Conservation (phyloP, 306 rosid species). For the Carpinus fangiana region DNA sequence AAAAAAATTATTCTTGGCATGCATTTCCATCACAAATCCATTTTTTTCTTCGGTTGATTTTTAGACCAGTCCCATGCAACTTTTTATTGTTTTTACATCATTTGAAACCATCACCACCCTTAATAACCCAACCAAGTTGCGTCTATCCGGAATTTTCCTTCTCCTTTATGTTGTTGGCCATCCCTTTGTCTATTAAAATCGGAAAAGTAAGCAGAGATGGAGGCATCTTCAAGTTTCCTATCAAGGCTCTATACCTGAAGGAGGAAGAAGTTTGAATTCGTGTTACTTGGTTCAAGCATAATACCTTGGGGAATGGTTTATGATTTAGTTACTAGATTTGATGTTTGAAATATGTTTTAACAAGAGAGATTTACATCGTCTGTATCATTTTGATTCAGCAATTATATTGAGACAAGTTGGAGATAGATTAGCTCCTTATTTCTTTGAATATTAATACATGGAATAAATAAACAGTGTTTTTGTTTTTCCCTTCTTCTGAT, state of each 20-base stretch:
- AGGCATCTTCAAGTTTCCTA: not conserved
- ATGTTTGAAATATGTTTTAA: not conserved
- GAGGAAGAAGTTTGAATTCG: not conserved
- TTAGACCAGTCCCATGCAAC: not conserved
- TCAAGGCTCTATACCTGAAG: not conserved
- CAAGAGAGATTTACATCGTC: not conserved
- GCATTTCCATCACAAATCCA: not conserved
- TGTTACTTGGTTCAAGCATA: not conserved
- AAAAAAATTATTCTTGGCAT: not conserved
- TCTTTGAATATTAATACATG: not conserved
- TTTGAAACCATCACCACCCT: not conserved
- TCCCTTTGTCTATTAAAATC: not conserved
- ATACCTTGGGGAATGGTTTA: not conserved
- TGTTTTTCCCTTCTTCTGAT: not conserved
- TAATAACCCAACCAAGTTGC: not conserved
- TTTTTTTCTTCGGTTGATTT: not conserved
- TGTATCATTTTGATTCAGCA: not conserved
- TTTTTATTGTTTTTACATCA: not conserved
- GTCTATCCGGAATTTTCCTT: not conserved
- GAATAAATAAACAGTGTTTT: not conserved
- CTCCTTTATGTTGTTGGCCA: not conserved
- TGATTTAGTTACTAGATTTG: not conserved
- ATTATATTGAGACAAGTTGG: not conserved
- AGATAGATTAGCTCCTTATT: not conserved
- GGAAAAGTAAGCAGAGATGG: not conserved